Base-by-base conservation (phyloP, 192 early-diverging fungal species). In the Backusella sp. region DNA sequence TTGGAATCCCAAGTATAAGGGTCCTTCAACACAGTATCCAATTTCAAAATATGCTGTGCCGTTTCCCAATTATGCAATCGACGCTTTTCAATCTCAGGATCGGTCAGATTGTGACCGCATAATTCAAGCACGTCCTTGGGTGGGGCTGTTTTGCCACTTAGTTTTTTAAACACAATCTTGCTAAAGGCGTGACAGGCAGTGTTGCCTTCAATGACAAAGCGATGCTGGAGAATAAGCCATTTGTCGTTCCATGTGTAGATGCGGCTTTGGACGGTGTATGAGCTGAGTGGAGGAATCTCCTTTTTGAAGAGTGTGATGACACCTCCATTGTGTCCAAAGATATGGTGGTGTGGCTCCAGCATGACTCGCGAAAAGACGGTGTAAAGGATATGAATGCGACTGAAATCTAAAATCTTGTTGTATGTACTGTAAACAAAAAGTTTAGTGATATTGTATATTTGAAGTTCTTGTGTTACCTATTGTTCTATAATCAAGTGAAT, bases 231-330 rank as follows among this genome's bases (percentile, higher is more conserved):
- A 7, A 83, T 76, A 30, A 87, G 74, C 87, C 87, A 88, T 73
- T 88, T 88, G 26, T 85, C 79, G 36, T 82, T 80, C 87, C 87
- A 88, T 14, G 84, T 81, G 66, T 81, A 84, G 66, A 88, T 70
- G 15, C 87, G 83, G 21, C 72, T 82, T 23, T 86, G 78, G 46
- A 88, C 78, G 0, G 80, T 85, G 28, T 85, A 88, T 44, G 83
- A 77, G 62, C 73, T 76, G 28, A 88, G 81, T 15, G 83, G 76
- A 2, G 83, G 80, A 0, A 88, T 86, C 36, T 88, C 87, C 1
- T 82, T 81, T 39, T 83, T 84, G 73, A 87, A 88, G 17, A 85
- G 72, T 32, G 84, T 84, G 19, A 85, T 76, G 30, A 82, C 84
- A 1, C 86, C 86, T 21, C 77, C 86, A 70, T 77, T 81, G 23